Base-by-base conservation (phyloP, 106 monocot species). In the Phalaenopsis aphrodite region DNA sequence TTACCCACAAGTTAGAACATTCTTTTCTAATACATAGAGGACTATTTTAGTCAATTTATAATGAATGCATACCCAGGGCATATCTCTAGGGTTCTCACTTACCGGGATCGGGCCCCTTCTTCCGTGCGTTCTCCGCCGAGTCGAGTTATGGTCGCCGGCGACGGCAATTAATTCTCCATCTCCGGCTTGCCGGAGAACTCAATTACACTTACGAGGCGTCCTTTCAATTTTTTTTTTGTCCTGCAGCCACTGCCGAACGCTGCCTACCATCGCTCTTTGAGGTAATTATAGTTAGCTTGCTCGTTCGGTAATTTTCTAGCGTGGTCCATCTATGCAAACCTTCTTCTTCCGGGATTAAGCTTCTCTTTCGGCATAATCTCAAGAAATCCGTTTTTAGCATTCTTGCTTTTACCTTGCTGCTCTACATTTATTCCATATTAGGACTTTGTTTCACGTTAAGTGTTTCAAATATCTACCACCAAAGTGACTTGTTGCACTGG, bases 121-220 rank as follows among this genome's bases (percentile, higher is more conserved):
- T 72, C 41, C 41, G 36, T 72, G 72, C 72, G 72, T 72, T 72
- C 72, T 72, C 41, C 38, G 72, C 72, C 72, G 72, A 41, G 12
- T 67, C 67, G 2, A 24, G 24, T 9, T 41, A 72, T 72, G 11
- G 72, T 41, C 72, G 72, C 72, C 72, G 72, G 39, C 72, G 72
- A 14, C 72, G 2, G 38, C 38, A 67, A 30, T 3, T 16, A 41
- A 42, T 72, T 42, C 72, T 42, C 41, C 72, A 12, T 2, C 56
- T 2, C 56, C 10, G 14, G 14, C 56, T 56, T 17, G 56, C 41
- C 39, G 72, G 39, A 72, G 41, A 41, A 42, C 18, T 10, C 11
- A 72, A 72, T 41, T 41, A 41, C 17, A 11, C 4, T 4, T 12
- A 39, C 72, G 9, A 21, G 72, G 37, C 9, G 15, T 5, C 17